Evolutionary conservation across 192 early-diverging fungal genomes (phyloP).

Genomic region (Gamsiella multidivaricata): DNA sequence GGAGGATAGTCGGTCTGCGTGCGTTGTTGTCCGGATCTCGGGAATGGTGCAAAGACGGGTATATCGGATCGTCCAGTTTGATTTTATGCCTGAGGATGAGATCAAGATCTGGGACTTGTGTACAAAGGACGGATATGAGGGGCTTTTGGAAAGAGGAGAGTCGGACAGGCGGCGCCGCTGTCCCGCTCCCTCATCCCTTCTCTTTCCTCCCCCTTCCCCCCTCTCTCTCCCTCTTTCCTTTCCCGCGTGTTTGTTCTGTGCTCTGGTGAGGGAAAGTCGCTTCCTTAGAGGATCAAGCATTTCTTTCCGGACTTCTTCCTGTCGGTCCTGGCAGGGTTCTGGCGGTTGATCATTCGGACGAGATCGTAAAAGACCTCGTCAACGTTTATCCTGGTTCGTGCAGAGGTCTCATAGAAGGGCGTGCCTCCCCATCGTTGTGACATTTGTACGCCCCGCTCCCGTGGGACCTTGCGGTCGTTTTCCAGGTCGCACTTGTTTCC

Average conservation of each 20-base stretch:
- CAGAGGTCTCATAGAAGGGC: slow-evolving; percentile 89
- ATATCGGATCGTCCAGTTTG: background rate
- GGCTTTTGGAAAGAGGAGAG: background rate
- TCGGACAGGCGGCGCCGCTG: no score
- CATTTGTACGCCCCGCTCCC: slow-evolving; percentile 73
- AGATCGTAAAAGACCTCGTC: slow-evolving; percentile 94
- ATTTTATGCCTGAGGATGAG: background rate
- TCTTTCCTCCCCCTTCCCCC: background rate
- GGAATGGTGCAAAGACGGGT: background rate
- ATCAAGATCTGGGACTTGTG: no score
- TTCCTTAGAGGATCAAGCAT: slow-evolving; percentile 51
- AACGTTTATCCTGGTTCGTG: slow-evolving; percentile 87
- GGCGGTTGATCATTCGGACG: slow-evolving; percentile 89
- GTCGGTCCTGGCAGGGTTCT: slow-evolving; percentile 75
- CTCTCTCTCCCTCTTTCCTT: background rate
- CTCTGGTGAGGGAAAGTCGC: background rate
- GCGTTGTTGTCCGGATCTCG: no score
- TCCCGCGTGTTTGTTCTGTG: background rate
- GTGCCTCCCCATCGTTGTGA: slow-evolving; percentile 74
- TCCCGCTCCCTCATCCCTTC: no score
- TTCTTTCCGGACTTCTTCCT: slow-evolving; percentile 54
- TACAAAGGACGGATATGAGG: background rate
- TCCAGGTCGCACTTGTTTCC: slow-evolving; percentile 95
- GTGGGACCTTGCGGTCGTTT: slow-evolving; percentile 71
- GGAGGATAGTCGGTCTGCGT: no score